Base-by-base conservation (phyloP, 257 asterid genomes). In the Solanum medicagineum region DNA sequence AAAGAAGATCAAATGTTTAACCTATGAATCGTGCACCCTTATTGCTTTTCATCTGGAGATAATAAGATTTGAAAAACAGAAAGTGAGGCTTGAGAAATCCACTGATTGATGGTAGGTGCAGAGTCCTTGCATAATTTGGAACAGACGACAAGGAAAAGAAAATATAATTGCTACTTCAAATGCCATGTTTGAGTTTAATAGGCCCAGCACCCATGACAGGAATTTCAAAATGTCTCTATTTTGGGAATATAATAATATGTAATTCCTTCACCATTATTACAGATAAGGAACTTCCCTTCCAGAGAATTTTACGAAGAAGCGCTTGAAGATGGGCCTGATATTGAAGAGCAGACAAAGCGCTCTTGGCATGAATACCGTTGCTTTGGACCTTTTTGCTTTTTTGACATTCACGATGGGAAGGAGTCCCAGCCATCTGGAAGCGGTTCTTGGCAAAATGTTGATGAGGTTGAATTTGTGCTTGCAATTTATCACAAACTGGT, bases 341-440 rank as follows among this genome's bases (percentile, higher is more conserved):
- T 97, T 59, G 75, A 83, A 85, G 87, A 47, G 77, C 98, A 89
- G 85, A 97, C 98, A 17, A 89, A 83, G 88, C 98, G 97, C 71
- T 16, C 87, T 10, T 97, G 99, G 99, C 99, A 97, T 81, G 84
- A 80, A 10, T 92, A 73, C 80, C 92, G 95, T 65, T 97, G 97
- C 94, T 95, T 94, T 90, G 99, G 99, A 80, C 99, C 99, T 56
- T 95, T 97, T 89, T 90, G 98, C 89, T 97, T 97, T 91, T 97
- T 97, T 75, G 99, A 97, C 87, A 87, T 94, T 83, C 97, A 92
- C 3, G 98, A 97, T 57, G 98, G 97, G 81, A 84, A 87, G 53
- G 98, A 97, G 88, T 91, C 98, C 68, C 93, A 90, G 84, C 94
- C 96, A 51, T 87, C 95, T 0, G 97, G 96, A 80, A 93, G 92